Percentiles rank a stretch among this genome's conserved stretches.
phyloP scores from a whole-genome alignment of 768 basidiomycete genomes.

The Steccherinum ochraceum region DNA sequence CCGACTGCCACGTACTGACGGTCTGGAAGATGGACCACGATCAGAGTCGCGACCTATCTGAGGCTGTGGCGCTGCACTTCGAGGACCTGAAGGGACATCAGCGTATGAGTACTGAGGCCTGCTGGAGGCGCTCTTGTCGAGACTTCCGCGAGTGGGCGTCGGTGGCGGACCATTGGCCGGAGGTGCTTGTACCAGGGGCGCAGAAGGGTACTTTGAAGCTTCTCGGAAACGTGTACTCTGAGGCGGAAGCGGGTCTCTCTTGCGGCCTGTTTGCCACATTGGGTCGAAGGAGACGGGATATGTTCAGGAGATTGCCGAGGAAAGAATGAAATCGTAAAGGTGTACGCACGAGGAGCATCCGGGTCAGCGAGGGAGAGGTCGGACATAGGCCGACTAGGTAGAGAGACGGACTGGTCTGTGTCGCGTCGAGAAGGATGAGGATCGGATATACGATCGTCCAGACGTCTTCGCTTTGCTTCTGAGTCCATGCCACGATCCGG shows the following conservation, averaged over 20 bases:
- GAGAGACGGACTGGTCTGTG: conserved; percentile 1
- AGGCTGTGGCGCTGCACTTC: too few relatives aligned
- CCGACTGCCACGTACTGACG: too few relatives aligned
- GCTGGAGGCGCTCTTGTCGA: neutral
- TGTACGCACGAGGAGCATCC: conserved; percentile 24
- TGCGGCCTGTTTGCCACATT: conserved; percentile 25
- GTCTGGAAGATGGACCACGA: too few relatives aligned
- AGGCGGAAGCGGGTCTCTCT: conserved; percentile 38
- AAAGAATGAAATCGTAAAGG: conserved; percentile 15
- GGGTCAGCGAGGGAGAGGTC: conserved; percentile 3
- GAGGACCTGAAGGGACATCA: conserved; percentile 11
- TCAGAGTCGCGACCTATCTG: too few relatives aligned
- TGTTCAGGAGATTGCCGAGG: conserved; percentile 28
- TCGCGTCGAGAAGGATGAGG: neutral
- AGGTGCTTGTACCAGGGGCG: conserved; percentile 3
- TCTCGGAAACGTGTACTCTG: conserved; percentile 35
- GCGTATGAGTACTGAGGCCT: neutral
- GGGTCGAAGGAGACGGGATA: conserved; percentile 38
- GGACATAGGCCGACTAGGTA: conserved; percentile 10
- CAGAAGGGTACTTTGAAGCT: conserved; percentile 28
- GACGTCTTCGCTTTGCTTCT: conserved; percentile 17
- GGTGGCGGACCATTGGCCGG: conserved; percentile 9
- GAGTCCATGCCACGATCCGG: conserved; percentile 6
- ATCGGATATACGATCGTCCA: conserved; percentile 13
- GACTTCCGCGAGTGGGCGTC: neutral